phyloP scores from a whole-genome alignment of 1,139 yeast genomes.

The Yamadazyma friedrichii region DNA sequence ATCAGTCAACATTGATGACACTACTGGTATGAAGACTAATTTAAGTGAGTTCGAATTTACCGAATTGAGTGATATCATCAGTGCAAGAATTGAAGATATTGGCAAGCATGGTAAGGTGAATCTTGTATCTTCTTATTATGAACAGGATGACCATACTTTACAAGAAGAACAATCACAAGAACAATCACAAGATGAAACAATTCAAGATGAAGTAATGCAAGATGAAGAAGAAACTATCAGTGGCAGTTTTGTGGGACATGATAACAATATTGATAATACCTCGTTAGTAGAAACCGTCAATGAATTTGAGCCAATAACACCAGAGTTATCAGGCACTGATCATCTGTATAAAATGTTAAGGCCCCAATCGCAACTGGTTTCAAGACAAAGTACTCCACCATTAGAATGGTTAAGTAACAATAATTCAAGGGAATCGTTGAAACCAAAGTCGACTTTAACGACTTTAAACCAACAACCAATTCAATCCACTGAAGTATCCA shows the following conservation, averaged over 20 bases:
- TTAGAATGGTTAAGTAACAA: not conserved
- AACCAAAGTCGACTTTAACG: not conserved
- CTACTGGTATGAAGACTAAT: constrained; percentile 8
- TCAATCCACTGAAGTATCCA: not conserved
- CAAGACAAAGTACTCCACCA: constrained; percentile 1
- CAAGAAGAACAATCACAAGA: not conserved
- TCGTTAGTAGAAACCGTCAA: constrained; percentile 1
- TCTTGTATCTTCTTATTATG: not conserved
- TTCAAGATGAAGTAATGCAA: constrained; percentile 2
- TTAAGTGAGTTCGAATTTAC: constrained; percentile 12
- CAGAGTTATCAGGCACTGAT: not conserved
- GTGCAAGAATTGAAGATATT: constrained; percentile 32
- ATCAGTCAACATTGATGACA: constrained; percentile 23
- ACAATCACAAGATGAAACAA: constrained; percentile 1
- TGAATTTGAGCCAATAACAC: not conserved
- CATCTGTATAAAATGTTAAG: not conserved
- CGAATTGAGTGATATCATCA: constrained; percentile 25
- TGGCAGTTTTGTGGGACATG: not conserved
- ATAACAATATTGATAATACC: constrained; percentile 1
- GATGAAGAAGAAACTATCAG: constrained; percentile 1
- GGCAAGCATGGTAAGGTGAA: constrained; percentile 20
- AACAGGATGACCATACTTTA: not conserved
- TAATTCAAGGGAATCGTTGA: not conserved
- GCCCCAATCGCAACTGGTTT: not conserved
- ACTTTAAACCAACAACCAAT: not conserved